Evolutionary conservation across 2,329 filamentous ascomycete genomes (phyloP), one percentile per base, ranked within the genome.

Genomic region (Mariannaea elegans): DNA sequence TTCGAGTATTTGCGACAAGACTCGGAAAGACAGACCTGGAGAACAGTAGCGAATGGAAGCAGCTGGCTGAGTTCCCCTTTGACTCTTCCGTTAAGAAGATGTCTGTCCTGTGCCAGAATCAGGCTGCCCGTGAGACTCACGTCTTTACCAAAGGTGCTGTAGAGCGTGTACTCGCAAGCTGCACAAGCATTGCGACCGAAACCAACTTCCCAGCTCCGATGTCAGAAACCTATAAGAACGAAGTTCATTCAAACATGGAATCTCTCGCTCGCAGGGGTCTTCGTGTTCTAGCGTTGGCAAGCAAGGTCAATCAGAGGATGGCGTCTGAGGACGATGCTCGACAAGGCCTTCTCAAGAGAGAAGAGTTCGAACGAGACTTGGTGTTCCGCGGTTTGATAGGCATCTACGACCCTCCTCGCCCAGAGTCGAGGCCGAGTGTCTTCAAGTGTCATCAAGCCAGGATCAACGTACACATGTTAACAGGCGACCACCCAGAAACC

Each of bases 71-170:
- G 67, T 91, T 90, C 59, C 90, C 89, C 0, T 93, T 92, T 63
- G 90, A 92, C 70, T 91, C 89, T 0, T 86, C 86, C 58, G 84
- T 92, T 63, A 93, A 92, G 79, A 90, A 88, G 67, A 92, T 92
- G 90, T 90, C 88, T 0, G 88, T 91, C 36, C 87, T 91, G 52
- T 90, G 89, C 72, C 70, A 81, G 39, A 73, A 82, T 19, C 67
- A 66, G 9, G 70, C 75, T 7, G 72, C 71, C 1, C 72, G 75
- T 21, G 74, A 79, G 52, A 79, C 79, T 63, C 80, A 75, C 73
- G 77, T 86, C 47, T 87, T 87, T 66, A 87, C 86, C 56, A 89
- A 89, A 70, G 88, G 88, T 47, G 90, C 90, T 2, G 89, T 91
- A 5, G 90, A 92, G 71, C 82, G 89, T 38, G 82, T 92, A 27